A percentile compares a stretch with the other conserved stretches of the same genome.
Evolutionary conservation across 1,284 basidiomycete genomes (phyloP).

Genomic region (Boletus austroedulis): DNA sequence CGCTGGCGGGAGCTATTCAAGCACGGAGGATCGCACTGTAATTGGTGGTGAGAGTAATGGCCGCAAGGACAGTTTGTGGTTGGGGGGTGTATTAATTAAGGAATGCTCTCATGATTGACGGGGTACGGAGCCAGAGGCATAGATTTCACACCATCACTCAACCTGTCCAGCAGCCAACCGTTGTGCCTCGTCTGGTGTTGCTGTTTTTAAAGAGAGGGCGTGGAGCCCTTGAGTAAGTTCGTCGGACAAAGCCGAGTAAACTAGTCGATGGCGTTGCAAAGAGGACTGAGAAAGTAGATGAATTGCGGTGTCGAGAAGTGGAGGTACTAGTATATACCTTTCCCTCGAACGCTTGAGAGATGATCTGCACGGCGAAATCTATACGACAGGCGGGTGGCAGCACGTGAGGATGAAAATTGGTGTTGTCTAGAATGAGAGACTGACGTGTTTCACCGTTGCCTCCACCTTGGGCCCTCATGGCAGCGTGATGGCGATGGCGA

Average conservation of each 20-base stretch:
- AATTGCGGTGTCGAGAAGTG: slow-evolving; percentile 1
- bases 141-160: slow-evolving; percentile 28
- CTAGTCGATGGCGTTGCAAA: slow-evolving; percentile 75
- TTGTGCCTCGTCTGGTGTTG: slow-evolving; percentile 55
- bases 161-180: slow-evolving; percentile 21
- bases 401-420: slow-evolving; percentile 22
- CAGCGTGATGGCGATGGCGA: slow-evolving; percentile 72
- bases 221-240: slow-evolving; percentile 70
- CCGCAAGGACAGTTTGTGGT: slow-evolving; percentile 21
- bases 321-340: slow-evolving; percentile 50
- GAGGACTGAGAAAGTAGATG: slow-evolving; percentile 48
- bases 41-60: slow-evolving; percentile 13
- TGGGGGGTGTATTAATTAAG: slow-evolving; percentile 32
- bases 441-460: slow-evolving; percentile 69
- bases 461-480: slow-evolving; percentile 66
- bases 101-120: slow-evolving; percentile 34
- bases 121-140: slow-evolving; percentile 10
- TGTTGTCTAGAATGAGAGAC: slow-evolving; percentile 34
- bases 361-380: slow-evolving; percentile 75
- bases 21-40: slow-evolving; percentile 20
- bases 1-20: slow-evolving; percentile 14
- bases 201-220: slow-evolving; percentile 72
- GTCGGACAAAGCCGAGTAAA: slow-evolving; percentile 65
- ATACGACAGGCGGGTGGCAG: slow-evolving; percentile 19
- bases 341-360: slow-evolving; percentile 67